Evolutionary conservation across 1,284 basidiomycete species (phyloP), one percentile per base, ranked within the genome.

Genomic region (Rhodotorula sp.): DNA sequence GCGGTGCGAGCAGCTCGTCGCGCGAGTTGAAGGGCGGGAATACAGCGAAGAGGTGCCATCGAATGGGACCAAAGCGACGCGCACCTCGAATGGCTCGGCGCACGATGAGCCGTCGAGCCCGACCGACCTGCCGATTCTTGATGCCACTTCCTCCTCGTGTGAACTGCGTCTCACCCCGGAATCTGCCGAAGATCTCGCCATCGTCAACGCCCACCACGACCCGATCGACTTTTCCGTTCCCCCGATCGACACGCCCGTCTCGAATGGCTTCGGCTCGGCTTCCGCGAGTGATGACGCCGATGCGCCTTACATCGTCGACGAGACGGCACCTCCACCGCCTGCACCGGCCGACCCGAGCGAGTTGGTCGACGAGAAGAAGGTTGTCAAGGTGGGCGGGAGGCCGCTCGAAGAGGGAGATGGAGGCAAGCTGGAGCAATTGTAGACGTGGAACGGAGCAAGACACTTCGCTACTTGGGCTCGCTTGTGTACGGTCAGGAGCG

Each of bases 1-100:
- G 36, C 15, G 72, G 58, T 62, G 60, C 34, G 72, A 74, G 59
- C 30, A 30, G 36, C 51, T 74, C 9, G 54, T 74, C 7, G 66
- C 68, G 9, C 55, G 62, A 19, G 68, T 74, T 29, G 68, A 74
- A 34, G 71, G 73, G 9, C 10, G 64, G 20, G 67, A 72, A 4
- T 61, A 36, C 27, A 51, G 30, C 13, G 64, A 52, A 20, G 47
- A 30, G 30, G 19, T 34, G 32, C 15, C 17, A 27, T 13, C 22
- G 13, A 27, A n/a, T 11, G 10, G n/a, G 51, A 32, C 4, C 34
- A 30, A 32, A 19, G 46, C 24, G 27, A n/a, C 27, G 19, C 22
- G 24, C 10, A 34, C 1, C 10, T 51, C n/a, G 24, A 51, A 30
- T 6, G 39, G 5, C 9, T 7, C 24, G 5, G 47, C 52, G 15